phyloP scores from a whole-genome alignment of 1,139 yeast genomes.

The Suhomyces chickasaworum region DNA sequence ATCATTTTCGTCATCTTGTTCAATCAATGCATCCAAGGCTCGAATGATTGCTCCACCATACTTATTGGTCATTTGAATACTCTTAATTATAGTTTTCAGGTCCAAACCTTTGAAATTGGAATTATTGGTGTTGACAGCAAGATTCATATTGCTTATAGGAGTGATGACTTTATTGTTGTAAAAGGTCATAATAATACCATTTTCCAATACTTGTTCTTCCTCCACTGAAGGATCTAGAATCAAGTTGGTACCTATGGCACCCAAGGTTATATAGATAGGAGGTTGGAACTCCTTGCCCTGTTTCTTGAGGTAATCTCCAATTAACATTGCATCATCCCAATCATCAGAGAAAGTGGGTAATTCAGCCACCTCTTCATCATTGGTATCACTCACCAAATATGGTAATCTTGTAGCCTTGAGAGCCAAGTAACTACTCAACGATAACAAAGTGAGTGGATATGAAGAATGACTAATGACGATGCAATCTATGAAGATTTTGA shows the following conservation, averaged over 20 bases:
- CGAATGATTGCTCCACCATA: conserved; percentile 38
- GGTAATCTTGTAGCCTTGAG: conserved; percentile 79
- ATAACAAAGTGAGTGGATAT: conserved; percentile 76
- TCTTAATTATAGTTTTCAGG: conserved; percentile 28
- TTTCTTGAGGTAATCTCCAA: conserved; percentile 36
- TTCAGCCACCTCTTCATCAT: conserved; percentile 68
- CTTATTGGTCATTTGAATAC: conserved; percentile 35
- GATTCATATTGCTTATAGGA: conserved; percentile 60
- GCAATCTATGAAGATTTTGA: conserved; percentile 76
- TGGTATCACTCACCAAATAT: conserved; percentile 60
- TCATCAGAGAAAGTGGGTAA: conserved; percentile 91
- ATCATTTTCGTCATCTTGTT: conserved; percentile 41
- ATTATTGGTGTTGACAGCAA: conserved; percentile 45
- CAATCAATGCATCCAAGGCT: conserved; percentile 44
- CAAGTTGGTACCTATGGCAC: conserved; percentile 67
- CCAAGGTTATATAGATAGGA: conserved; percentile 74
- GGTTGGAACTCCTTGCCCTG: conserved; percentile 51
- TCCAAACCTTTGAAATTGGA: conserved; percentile 45
- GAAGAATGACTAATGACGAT: conserved; percentile 65
- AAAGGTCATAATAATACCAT: conserved; percentile 76
- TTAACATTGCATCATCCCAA: conserved; percentile 61
- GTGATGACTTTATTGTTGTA: conserved; percentile 62
- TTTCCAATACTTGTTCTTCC: conserved; percentile 85
- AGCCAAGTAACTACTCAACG: conserved; percentile 80
- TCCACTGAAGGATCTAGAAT: conserved; percentile 81